These are phyloP conservation scores for Epichloe gansuensis DNA, from an alignment of 2,329 filamentous ascomycete genomes.

Conservation along the genomic window DNA sequence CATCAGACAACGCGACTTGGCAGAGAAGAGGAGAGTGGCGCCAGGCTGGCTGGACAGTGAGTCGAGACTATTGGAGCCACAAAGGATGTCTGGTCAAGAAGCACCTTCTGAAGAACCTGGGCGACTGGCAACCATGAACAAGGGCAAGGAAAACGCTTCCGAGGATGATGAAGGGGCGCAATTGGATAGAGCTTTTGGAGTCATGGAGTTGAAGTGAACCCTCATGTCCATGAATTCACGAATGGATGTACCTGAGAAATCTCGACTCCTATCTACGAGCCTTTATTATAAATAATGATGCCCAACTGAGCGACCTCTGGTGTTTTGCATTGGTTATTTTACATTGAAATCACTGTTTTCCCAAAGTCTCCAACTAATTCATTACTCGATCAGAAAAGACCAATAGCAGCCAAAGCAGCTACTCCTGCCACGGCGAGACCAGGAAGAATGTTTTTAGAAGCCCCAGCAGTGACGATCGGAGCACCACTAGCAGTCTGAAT, in stretches of 20 bases:
- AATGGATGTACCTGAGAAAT: too few species aligned
- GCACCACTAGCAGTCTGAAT: constrained; percentile 1
- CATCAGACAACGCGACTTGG: constrained; percentile 53
- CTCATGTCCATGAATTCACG: too few species aligned
- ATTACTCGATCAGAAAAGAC: constrained; percentile 9
- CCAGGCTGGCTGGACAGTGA: constrained; percentile 75
- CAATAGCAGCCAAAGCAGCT: constrained; percentile 4
- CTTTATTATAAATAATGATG: neutral
- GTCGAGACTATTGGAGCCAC: constrained; percentile 55
- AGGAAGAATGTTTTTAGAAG: neutral
- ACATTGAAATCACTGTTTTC: too few species aligned
- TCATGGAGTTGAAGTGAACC: constrained; percentile 24
- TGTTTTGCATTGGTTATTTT: neutral
- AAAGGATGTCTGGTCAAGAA: constrained; percentile 31
- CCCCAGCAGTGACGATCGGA: constrained; percentile 5
- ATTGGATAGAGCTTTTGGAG: constrained; percentile 46
- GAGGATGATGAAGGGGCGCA: constrained; percentile 39
- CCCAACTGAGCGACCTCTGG: neutral
- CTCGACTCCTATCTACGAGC: neutral
- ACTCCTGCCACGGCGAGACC: constrained; percentile 7
- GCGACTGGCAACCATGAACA: constrained; percentile 4
- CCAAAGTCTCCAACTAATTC: too few species aligned
- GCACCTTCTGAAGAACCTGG: constrained; percentile 9
- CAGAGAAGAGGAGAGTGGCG: constrained; percentile 67
- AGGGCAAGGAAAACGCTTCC: constrained; percentile 3